A percentile compares a stretch with the other conserved stretches of the same genome.
Conservation (phyloP, 768 basidiomycete species). For the Cytidiella melzeri region DNA sequence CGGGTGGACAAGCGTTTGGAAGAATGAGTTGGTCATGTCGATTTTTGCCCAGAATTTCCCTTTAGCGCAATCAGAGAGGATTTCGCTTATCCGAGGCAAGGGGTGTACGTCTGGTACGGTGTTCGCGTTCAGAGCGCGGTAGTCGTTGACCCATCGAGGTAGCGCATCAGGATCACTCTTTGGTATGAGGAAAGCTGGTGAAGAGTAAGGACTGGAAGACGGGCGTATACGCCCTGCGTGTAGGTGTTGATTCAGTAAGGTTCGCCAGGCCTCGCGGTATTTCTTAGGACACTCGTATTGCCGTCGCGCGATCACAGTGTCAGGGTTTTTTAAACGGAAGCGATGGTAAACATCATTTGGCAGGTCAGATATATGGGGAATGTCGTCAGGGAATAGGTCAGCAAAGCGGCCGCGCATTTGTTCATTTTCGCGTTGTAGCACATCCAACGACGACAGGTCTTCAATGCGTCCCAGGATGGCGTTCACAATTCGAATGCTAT, state of each 20-base stretch:
- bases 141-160: slow-evolving; percentile 20
- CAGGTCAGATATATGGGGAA: slow-evolving; percentile 20
- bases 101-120: slow-evolving; percentile 17
- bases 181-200: too few species aligned
- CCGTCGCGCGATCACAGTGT: slow-evolving; percentile 13
- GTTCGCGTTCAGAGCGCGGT: too few species aligned
- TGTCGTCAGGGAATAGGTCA: slow-evolving; percentile 16
- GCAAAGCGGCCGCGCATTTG: too few species aligned
- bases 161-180: slow-evolving; percentile 20
- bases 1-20: too few species aligned
- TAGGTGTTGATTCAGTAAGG: slow-evolving; percentile 28
- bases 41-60: too few species aligned
- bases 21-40: too few species aligned
- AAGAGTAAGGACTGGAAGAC: too few species aligned
- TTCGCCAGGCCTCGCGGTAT: slow-evolving; percentile 29
- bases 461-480: background rate
- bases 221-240: too few species aligned
- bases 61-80: too few species aligned
- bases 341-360: too few species aligned
- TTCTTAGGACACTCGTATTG: too few species aligned
- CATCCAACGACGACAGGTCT: background rate
- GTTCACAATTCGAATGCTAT: slow-evolving; percentile 1
- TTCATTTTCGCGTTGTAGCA: too few species aligned
- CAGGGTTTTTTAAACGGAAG: slow-evolving; percentile 13
- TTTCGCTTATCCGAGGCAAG: slow-evolving; percentile 15